Conservation (phyloP, 305 asterid genomes). For the Fraxinus sp. region DNA sequence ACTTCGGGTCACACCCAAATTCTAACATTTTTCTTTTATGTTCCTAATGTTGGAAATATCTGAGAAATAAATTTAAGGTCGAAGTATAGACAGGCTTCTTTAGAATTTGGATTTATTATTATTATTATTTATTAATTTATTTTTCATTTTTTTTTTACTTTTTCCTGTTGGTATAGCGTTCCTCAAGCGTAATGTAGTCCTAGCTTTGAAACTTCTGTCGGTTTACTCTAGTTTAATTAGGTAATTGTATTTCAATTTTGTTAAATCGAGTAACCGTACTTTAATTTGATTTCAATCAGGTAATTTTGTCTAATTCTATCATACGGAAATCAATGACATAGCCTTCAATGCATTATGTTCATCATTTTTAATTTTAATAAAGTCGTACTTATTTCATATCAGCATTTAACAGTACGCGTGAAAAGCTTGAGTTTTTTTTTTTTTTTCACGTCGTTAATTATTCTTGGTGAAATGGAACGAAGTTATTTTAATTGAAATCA, state of each 20-base stretch:
- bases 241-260: not conserved
- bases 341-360: not conserved
- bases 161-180: not conserved
- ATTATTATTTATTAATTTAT: too few relatives aligned
- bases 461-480: not conserved
- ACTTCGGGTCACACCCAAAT: too few relatives aligned
- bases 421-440: too few relatives aligned
- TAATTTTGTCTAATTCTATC: not conserved
- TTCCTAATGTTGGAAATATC: conserved; percentile 14
- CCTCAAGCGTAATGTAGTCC: not conserved
- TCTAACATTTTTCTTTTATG: not conserved
- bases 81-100: not conserved
- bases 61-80: not conserved
- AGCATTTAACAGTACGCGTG: too few relatives aligned
- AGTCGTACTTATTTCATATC: too few relatives aligned
- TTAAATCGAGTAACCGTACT: too few relatives aligned
- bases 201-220: not conserved
- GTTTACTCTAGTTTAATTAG: not conserved
- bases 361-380: not conserved
- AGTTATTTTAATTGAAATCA: not conserved
- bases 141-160: too few relatives aligned
- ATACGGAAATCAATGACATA: not conserved
- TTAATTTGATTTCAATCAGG: not conserved
- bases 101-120: too few relatives aligned
- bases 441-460: not conserved